Percentiles rank a stretch among this genome's conserved stretches.
Evolutionary conservation across 306 rosid genomes (phyloP).

Genomic region (Ormosia semicastrata): DNA sequence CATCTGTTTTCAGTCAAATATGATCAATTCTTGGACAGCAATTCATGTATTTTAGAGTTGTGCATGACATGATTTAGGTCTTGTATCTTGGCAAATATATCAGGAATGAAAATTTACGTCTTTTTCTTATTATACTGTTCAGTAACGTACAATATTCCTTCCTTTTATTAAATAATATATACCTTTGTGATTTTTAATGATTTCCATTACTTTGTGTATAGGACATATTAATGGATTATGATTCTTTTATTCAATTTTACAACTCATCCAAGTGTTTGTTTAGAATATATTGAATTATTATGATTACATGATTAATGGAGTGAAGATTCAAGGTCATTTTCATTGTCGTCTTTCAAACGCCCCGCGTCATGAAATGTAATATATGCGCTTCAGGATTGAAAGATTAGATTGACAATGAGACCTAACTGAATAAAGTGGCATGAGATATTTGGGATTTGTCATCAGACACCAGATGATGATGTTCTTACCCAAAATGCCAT

Average conservation of each 20-base stretch:
- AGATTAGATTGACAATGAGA: no score
- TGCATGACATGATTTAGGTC: constrained; percentile 28
- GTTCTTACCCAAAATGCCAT: no score
- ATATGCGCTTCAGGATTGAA: no score
- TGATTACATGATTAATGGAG: no score
- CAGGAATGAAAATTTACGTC: constrained; percentile 34
- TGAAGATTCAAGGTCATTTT: no score
- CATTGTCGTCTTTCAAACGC: no score
- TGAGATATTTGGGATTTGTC: no score
- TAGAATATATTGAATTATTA: neutral
- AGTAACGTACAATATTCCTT: neutral
- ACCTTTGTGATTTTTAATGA: neutral
- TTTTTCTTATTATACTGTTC: constrained; percentile 14
- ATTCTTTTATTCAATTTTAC: constrained; percentile 10
- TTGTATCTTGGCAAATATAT: constrained; percentile 33
- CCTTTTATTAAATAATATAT: neutral
- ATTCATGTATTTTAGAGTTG: constrained; percentile 30
- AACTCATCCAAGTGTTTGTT: neutral
- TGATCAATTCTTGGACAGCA: constrained; percentile 30
- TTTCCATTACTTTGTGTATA: constrained; percentile 20
- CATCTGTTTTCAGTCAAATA: neutral
- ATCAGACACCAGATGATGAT: no score
- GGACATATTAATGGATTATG: constrained; percentile 12
- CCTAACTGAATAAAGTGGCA: no score
- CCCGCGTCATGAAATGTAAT: no score